Base-by-base conservation (phyloP, 768 basidiomycete genomes). In the Rhodosporidiobolus sp. region DNA sequence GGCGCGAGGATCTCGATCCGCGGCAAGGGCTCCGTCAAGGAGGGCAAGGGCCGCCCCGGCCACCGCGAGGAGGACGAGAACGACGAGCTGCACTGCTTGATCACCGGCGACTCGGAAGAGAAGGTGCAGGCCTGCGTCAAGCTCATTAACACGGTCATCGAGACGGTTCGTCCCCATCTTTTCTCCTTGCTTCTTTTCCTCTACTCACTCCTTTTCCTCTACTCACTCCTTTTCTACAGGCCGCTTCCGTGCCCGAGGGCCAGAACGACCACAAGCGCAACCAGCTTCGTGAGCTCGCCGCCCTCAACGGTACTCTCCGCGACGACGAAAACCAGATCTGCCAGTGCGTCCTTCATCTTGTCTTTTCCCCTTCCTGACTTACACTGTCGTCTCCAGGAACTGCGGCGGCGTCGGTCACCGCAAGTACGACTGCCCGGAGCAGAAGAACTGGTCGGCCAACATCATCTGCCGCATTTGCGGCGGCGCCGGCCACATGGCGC, bases 251-350 rank as follows among this genome's bases (percentile, higher is more conserved):
- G 12, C 96, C 96, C 11, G 96, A 99, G 84, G 96, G 94, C 43
- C 94, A 99, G 83, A 99, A 99, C 80, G 95, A 96, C 79, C 96
- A 99, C 84, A 99, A 99, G 82, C 90, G 95, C 64, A 97, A 95
- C 79, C 96, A 99, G 83, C 88, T 99, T 56, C 91, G 96, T 78
- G 96, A 99, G 81, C 86, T 99, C 57, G 96, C 96, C 26, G 94
- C 94, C 28, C 84, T 99, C 67, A 99, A 99, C 80, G 96, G 96
- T 83, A 99, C 96, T 56, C 88, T 99, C 67, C 94, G 96, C 78
- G 96, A 99, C 79, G 96, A 99, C 81, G 96, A 99, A 84, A 98
- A 98, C 80, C 96, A 99, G 83, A 88, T 97, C 73, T 99, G 96
- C 83, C 94, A 98, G 84, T 82, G 80, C 53, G 67, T 67, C n/a